Evolutionary conservation across 768 basidiomycete genomes (phyloP).

Genomic region (Tulasnella sp.): DNA sequence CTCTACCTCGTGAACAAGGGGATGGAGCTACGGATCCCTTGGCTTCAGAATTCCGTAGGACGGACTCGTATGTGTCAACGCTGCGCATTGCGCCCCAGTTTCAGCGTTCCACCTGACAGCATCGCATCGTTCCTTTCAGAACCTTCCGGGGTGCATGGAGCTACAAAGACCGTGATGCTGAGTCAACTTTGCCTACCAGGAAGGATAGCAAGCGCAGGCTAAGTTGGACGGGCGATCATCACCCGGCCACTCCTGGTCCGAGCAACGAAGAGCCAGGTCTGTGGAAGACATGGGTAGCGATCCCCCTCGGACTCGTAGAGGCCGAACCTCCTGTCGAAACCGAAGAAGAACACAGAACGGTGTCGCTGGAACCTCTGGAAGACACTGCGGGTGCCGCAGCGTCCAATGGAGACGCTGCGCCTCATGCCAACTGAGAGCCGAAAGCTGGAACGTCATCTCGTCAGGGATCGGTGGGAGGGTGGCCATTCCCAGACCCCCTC

Average conservation of each 20-base stretch:
- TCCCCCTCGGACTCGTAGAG: constrained; percentile 3
- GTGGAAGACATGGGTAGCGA: constrained; percentile 13
- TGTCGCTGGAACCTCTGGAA: constrained; percentile 6
- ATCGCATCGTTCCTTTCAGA: too few species aligned
- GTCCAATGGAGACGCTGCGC: not conserved
- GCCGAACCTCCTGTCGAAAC: not conserved
- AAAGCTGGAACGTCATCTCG: not conserved
- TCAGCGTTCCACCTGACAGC: too few species aligned
- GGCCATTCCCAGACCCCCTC: constrained; percentile 13
- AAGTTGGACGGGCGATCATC: too few species aligned
- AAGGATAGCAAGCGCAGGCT: not conserved
- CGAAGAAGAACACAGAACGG: not conserved
- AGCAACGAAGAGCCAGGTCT: not conserved
- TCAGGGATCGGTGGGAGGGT: constrained; percentile 3
- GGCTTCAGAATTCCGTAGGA: too few species aligned
- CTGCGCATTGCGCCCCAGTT: too few species aligned
- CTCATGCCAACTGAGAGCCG: not conserved
- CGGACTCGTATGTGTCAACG: too few species aligned
- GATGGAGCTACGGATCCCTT: too few species aligned
- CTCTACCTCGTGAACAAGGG: too few species aligned
- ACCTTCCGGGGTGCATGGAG: constrained; percentile 6
- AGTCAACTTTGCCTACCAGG: not conserved
- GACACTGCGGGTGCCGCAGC: too few species aligned
- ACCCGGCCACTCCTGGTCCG: not conserved
- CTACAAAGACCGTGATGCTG: not conserved